Percentiles rank a stretch among this genome's conserved stretches.
phyloP scores from a whole-genome alignment of 2,329 filamentous ascomycete species.

The Penicillium sp. region DNA sequence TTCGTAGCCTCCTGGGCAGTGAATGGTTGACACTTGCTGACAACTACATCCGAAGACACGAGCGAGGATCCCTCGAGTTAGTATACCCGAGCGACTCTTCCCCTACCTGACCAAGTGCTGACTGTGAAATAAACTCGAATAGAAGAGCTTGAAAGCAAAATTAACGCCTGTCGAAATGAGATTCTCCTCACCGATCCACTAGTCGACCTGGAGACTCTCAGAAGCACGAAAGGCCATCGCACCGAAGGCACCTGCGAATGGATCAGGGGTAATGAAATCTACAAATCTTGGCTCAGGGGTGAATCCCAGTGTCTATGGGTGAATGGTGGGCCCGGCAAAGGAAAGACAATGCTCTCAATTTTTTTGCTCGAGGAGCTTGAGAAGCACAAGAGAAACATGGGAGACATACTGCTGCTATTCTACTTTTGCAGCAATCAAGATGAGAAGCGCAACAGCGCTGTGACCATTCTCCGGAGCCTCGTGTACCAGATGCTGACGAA shows the following conservation, averaged over 20 bases:
- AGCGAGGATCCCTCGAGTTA: neutral
- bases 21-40: too few species aligned
- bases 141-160: neutral
- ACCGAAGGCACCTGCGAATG: neutral
- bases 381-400: neutral
- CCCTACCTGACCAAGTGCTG: too few species aligned
- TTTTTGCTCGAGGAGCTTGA: neutral
- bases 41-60: neutral
- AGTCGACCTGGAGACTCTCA: neutral
- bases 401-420: neutral
- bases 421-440: neutral
- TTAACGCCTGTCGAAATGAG: neutral
- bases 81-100: neutral
- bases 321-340: neutral
- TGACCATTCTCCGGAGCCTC: neutral
- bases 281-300: neutral
- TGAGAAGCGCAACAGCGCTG: neutral
- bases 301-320: neutral
- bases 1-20: neutral
- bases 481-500: neutral
- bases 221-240: neutral
- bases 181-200: neutral
- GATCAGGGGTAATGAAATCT: neutral
- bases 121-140: neutral
- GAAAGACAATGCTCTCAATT: neutral